Percentiles rank a stretch among this genome's conserved stretches.
Evolutionary conservation across 2,329 filamentous ascomycete genomes (phyloP).

Genomic region (Aspergillus hortae): DNA sequence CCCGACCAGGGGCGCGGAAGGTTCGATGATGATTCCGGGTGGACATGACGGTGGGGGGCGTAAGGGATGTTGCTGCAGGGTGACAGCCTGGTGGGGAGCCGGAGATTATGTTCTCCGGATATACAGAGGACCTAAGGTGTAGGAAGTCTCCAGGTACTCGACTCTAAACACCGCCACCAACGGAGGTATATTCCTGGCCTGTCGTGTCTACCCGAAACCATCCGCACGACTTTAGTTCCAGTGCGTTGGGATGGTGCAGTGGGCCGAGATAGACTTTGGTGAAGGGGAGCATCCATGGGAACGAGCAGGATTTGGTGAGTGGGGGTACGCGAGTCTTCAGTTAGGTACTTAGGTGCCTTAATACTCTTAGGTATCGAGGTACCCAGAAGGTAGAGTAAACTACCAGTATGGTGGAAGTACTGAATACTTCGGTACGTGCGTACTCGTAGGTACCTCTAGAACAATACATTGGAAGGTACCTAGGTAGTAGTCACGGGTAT

Average conservation of each 20-base stretch:
- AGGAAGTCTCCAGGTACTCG: too few relatives aligned
- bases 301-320: not conserved
- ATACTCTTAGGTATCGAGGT: too few relatives aligned
- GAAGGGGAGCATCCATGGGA: not conserved
- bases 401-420: not conserved
- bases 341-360: too few relatives aligned
- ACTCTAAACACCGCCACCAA: constrained; percentile 2
- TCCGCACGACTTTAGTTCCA: not conserved
- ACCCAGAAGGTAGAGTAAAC: not conserved
- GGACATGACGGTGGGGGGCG: constrained; percentile 7
- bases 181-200: constrained; percentile 25
- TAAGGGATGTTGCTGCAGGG: constrained; percentile 1
- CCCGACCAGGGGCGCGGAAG: constrained; percentile 14
- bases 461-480: too few relatives aligned
- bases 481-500: not conserved
- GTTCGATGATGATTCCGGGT: constrained; percentile 17
- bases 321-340: not conserved
- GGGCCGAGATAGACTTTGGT: not conserved
- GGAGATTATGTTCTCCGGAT: not conserved
- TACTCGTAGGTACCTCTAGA: too few relatives aligned
- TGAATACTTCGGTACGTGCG: too few relatives aligned
- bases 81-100: not conserved
- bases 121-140: too few relatives aligned
- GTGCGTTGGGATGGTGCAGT: not conserved
- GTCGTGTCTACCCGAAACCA: constrained; percentile 20